Conservation (phyloP, 345 rosid genomes). For the Dovyalis caffra region DNA sequence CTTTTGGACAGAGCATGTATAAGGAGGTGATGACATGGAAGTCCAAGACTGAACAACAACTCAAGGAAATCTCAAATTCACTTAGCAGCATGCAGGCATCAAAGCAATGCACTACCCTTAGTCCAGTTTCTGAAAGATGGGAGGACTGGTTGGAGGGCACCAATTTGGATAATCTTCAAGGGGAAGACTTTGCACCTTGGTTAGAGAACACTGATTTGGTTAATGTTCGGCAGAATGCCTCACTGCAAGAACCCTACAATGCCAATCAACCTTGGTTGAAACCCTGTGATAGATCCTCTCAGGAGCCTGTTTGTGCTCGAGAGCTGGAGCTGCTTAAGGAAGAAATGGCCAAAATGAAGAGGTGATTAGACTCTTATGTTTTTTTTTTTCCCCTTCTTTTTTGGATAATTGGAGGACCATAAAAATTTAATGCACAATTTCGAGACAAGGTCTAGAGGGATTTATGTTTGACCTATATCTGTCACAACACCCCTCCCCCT, state of each 20-base stretch:
- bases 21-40: slow-evolving; percentile 64
- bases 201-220: slow-evolving; percentile 43
- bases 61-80: slow-evolving; percentile 56
- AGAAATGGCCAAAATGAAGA: slow-evolving; percentile 56
- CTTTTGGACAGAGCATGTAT: slow-evolving; percentile 47
- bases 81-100: slow-evolving; percentile 50
- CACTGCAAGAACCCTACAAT: slow-evolving; percentile 37
- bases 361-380: slow-evolving; percentile 32
- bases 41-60: slow-evolving; percentile 62
- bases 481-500: background rate
- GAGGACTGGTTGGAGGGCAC: slow-evolving; percentile 71
- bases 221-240: slow-evolving; percentile 37
- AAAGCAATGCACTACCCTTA: slow-evolving; percentile 46
- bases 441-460: background rate
- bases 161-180: slow-evolving; percentile 59
- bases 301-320: slow-evolving; percentile 38
- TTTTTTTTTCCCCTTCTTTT: background rate
- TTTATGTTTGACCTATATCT: background rate
- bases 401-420: background rate
- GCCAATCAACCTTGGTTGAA: slow-evolving; percentile 36
- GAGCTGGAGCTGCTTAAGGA: slow-evolving; percentile 52
- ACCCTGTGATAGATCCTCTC: slow-evolving; percentile 42
- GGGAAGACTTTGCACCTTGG: slow-evolving; percentile 59
- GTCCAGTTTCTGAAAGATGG: slow-evolving; percentile 70
- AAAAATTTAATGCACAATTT: background rate